phyloP scores from a whole-genome alignment of 2,329 filamentous ascomycete species.

The Fusarium mundagurra region DNA sequence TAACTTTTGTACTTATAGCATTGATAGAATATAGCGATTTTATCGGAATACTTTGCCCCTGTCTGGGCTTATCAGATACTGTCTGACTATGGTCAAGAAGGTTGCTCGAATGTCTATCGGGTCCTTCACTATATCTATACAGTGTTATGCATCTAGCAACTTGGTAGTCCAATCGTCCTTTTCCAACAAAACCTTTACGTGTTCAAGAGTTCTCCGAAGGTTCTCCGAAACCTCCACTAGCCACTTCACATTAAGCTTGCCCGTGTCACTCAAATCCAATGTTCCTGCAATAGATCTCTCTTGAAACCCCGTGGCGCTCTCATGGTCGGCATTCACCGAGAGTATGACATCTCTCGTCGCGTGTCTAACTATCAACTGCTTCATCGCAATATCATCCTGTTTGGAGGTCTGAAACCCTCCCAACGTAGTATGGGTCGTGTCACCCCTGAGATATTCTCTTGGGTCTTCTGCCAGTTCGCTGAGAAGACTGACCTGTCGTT shows the following conservation, averaged over 20 bases:
- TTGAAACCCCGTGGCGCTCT: not conserved
- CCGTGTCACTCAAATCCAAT: not conserved
- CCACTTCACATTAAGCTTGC: slow-evolving; percentile 14
- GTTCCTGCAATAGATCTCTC: not conserved
- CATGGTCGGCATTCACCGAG: not conserved
- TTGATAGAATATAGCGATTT: too few relatives aligned
- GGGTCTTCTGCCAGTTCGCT: not conserved
- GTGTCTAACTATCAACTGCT: slow-evolving; percentile 3
- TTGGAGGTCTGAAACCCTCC: not conserved
- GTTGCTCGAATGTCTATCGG: too few relatives aligned
- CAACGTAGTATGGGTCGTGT: not conserved
- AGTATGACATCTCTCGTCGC: not conserved
- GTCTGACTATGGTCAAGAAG: too few relatives aligned
- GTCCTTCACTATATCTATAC: too few relatives aligned
- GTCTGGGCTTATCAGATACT: too few relatives aligned
- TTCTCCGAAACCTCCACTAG: not conserved
- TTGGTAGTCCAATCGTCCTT: not conserved
- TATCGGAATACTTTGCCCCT: too few relatives aligned
- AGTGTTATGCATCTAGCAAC: not conserved
- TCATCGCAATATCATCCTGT: not conserved
- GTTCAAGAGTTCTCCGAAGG: not conserved
- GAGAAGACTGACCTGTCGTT: not conserved
- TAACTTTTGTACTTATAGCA: too few relatives aligned
- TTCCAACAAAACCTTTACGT: not conserved
- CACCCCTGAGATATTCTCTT: not conserved